These are phyloP conservation scores for Malassezia dermatis DNA, from an alignment of 1,284 basidiomycete genomes.

Conservation along the genomic window DNA sequence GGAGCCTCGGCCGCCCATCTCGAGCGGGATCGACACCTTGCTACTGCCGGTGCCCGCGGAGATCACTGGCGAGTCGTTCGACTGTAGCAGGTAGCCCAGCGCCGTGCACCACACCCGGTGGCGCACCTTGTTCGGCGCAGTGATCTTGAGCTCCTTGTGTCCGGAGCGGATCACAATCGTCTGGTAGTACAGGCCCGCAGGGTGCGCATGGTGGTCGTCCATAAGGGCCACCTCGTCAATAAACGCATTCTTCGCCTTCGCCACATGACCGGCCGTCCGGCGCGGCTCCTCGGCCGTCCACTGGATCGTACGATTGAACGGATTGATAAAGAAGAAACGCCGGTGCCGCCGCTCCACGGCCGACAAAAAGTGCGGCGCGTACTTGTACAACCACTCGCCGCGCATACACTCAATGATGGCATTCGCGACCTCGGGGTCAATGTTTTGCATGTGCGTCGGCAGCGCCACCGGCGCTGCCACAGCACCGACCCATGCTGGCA, in stretches of 20 bases:
- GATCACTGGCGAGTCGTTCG: constrained; percentile 2
- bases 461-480: constrained; percentile 1
- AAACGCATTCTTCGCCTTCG: constrained; percentile 93
- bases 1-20: constrained; percentile 6
- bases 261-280: constrained; percentile 71
- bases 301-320: constrained; percentile 93
- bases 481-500: constrained; percentile 10
- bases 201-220: constrained; percentile 81
- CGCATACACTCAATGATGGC: constrained; percentile 99
- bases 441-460: constrained; percentile 18
- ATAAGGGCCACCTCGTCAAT: constrained; percentile 83
- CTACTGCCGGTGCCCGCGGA: not conserved
- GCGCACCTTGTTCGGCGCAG: constrained; percentile 79
- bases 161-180: constrained; percentile 86
- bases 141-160: constrained; percentile 93
- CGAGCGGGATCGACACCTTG: constrained; percentile 9
- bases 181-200: constrained; percentile 81
- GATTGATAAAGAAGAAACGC: constrained; percentile 98
- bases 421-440: constrained; percentile 55
- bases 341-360: constrained; percentile 81
- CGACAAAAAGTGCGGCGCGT: constrained; percentile 82
- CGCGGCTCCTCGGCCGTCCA: constrained; percentile 94
- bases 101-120: constrained; percentile 88
- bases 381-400: constrained; percentile 96
- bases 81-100: constrained; percentile 34